These are phyloP conservation scores for Cucurbitaria berberidis DNA, from an alignment of 2,329 filamentous ascomycete species.

Conservation along the genomic window DNA sequence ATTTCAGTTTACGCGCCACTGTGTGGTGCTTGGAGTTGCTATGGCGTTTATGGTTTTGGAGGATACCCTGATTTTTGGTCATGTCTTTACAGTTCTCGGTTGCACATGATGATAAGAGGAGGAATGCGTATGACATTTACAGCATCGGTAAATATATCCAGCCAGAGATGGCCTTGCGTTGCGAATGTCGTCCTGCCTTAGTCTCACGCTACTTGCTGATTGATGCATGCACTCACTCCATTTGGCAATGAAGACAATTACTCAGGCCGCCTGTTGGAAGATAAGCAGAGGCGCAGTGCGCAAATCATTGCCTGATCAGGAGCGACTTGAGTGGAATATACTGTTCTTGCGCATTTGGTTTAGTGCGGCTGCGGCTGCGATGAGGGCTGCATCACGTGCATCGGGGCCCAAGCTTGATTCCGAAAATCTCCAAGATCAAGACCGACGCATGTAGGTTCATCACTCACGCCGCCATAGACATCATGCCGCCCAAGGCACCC, in stretches of 20 bases:
- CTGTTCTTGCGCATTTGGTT: background rate
- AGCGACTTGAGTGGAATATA: background rate
- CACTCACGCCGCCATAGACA: slow-evolving; percentile 11
- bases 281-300: background rate
- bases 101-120: background rate
- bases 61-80: slow-evolving; percentile 24
- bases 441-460: slow-evolving; percentile 9
- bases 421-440: slow-evolving; percentile 31
- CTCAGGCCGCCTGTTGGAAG: no score
- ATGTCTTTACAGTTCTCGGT: background rate
- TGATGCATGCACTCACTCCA: no score
- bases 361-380: background rate
- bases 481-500: slow-evolving; percentile 45
- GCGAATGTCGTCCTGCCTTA: no score
- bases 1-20: slow-evolving; percentile 4
- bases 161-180: background rate
- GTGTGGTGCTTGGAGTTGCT: slow-evolving; percentile 15
- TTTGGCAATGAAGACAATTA: no score
- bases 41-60: slow-evolving; percentile 16
- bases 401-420: slow-evolving; percentile 7
- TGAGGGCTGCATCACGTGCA: slow-evolving; percentile 13
- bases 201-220: no score
- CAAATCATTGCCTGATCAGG: background rate
- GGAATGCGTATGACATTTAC: background rate
- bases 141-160: slow-evolving; percentile 1